Evolutionary conservation across 805 yeast species (phyloP), one percentile per base, ranked within the genome.

Genomic region (Scheffersomyces amazonensis): DNA sequence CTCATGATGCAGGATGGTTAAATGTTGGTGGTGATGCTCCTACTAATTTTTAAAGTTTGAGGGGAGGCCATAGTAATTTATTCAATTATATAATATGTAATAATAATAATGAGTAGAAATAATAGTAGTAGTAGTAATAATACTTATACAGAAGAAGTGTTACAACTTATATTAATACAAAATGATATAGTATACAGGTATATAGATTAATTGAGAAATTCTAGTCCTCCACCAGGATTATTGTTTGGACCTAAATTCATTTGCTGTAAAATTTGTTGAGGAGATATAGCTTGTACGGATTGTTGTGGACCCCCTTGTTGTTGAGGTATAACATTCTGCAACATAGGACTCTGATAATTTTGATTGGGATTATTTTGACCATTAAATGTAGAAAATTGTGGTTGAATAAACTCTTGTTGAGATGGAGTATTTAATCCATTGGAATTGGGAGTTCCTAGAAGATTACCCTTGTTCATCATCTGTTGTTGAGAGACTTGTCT

Each of bases 1-100:
- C 89, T 0, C 76, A 75, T 50, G 87, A 83, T 50, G 90, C 90
- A 0, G 80, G 76, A 47, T 85, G 95, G 95, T 58, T 85, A 39
- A 66, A 65, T 45, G 58, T 57, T 5, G 41, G 10, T 20, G 21
- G 34, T 20, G 17, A 24, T 7, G 21, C 5, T n/a, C 18, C 36
- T 11, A 5, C 9, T n/a, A n/a, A n/a, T n/a, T n/a, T n/a, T n/a
- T n/a, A n/a, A n/a, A n/a, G n/a, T n/a, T n/a, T n/a, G n/a, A n/a
- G n/a, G n/a, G n/a, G n/a, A n/a, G n/a, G n/a, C n/a, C n/a, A n/a
- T n/a, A n/a, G n/a, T n/a, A n/a, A n/a, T n/a, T n/a, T n/a, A n/a
- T n/a, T n/a, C n/a, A n/a, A n/a, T n/a, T n/a, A n/a, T n/a, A n/a
- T n/a, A n/a, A n/a, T n/a, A n/a, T n/a, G n/a, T n/a, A n/a, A n/a